Conservation (phyloP, 768 basidiomycete genomes). For the Rubroboletus satanas region DNA sequence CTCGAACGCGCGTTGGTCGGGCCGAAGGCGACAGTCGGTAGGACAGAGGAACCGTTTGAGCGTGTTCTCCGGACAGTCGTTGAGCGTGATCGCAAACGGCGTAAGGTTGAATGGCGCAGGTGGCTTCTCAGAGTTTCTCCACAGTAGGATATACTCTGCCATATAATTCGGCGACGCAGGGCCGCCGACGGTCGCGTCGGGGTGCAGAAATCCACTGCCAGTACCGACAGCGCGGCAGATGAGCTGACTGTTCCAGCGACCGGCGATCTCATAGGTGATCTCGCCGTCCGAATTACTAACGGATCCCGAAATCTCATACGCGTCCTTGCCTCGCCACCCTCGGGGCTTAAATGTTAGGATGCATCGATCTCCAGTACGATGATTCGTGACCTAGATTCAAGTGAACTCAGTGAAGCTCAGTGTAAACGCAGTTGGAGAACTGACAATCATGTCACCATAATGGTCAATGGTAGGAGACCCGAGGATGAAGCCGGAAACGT, state of each 20-base stretch:
- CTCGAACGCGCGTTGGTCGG: slow-evolving; percentile 95
- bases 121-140: slow-evolving; percentile 87
- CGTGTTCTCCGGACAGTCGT: slow-evolving; percentile 73
- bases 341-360: slow-evolving; percentile 93
- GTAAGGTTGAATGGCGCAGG: slow-evolving; percentile 91
- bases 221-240: slow-evolving; percentile 74
- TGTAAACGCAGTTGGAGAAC: slow-evolving; percentile 29
- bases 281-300: slow-evolving; percentile 65
- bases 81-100: slow-evolving; percentile 89
- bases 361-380: slow-evolving; percentile 84
- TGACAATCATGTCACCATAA: slow-evolving; percentile 90
- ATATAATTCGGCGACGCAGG: slow-evolving; percentile 42
- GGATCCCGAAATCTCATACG: slow-evolving; percentile 86
- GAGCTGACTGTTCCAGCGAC: slow-evolving; percentile 93
- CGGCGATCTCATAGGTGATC: slow-evolving; percentile 83
- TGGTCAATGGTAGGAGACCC: slow-evolving; percentile 87
- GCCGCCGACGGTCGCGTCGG: slow-evolving; percentile 59
- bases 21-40: slow-evolving; percentile 89
- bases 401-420: background rate
- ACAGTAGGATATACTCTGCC: slow-evolving; percentile 79
- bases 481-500: slow-evolving; percentile 88
- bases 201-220: slow-evolving; percentile 58
- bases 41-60: slow-evolving; percentile 73
- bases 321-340: slow-evolving; percentile 90
- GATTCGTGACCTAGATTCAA: slow-evolving; percentile 63